Base-by-base conservation (phyloP, 805 yeast species). In the Starmerella roubikii region DNA sequence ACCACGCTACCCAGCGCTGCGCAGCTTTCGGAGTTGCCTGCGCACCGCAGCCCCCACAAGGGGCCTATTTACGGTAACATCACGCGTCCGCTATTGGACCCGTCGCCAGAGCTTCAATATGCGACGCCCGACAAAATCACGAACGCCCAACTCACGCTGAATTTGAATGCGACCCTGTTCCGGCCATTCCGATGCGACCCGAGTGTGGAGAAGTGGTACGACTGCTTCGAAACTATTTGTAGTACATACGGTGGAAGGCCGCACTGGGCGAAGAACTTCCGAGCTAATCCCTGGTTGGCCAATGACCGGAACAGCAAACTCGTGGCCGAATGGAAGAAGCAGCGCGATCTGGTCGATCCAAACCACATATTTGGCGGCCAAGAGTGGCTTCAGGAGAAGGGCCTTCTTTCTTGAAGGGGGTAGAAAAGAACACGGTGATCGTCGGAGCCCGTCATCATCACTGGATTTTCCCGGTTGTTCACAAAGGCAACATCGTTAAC, bases 251-350 rank as follows among this genome's bases (percentile, higher is more conserved):
- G 80, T 27, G 98, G 98, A 32, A 81, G 76, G 57, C 98, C 98
- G 2, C 98, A 88, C 59, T 88, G 98, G 98, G 98, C 98, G 15
- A 88, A 88, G 66, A 86, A 85, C 59, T 88, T 84, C 58, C 65
- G 81, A 40, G 93, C 94, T 1, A 62, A 62, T 11, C 54, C 54
- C 2, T 71, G 64, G 34, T 32, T 32, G 25, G 37, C 32, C 22
- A 38, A 34, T n/a, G 18, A 28, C 15, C 61, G 63, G 38, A 77
- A 72, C 45, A 78, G 91, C 10, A 72, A 75, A 8, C 77, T 76
- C 48, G 66, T 86, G 46, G 56, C 50, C 11, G 55, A 62, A 31
- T 88, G 72, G 67, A 75, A 78, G 55, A 55, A 65, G 37, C 66
- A 80, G 13, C 72, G 96, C 56, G 62, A 60, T 34, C 67, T 72